These are phyloP conservation scores for Ganoderma lucidum DNA, from an alignment of 1,284 basidiomycete species.

Conservation along the genomic window DNA sequence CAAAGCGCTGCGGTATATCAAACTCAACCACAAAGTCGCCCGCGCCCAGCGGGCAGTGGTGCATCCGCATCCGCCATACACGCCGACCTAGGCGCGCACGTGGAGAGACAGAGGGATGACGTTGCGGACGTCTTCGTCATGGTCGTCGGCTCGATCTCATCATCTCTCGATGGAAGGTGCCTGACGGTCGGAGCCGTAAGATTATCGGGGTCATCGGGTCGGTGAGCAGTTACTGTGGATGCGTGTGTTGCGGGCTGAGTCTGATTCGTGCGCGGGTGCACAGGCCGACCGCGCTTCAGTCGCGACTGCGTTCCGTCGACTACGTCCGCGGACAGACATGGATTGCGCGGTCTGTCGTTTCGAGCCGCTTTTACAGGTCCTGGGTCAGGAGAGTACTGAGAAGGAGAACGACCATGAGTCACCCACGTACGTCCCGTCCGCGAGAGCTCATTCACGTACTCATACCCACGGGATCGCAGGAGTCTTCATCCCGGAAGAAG, in stretches of 20 bases:
- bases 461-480: neutral
- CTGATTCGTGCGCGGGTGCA: slow-evolving; percentile 49
- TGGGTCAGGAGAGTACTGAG: slow-evolving; percentile 43
- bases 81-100: too few species aligned
- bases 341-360: slow-evolving; percentile 59
- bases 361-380: slow-evolving; percentile 44
- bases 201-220: slow-evolving; percentile 70
- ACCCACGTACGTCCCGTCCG: too few species aligned
- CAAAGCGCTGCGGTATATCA: slow-evolving; percentile 59
- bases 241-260: too few species aligned
- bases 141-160: slow-evolving; percentile 53
- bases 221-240: slow-evolving; percentile 44
- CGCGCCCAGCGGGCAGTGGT: slow-evolving; percentile 55
- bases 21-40: slow-evolving; percentile 60
- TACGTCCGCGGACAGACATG: slow-evolving; percentile 70
- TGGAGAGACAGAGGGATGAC: slow-evolving; percentile 56
- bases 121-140: slow-evolving; percentile 60
- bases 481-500: slow-evolving; percentile 45
- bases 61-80: slow-evolving; percentile 48
- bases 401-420: slow-evolving; percentile 51
- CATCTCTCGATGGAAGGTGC: slow-evolving; percentile 66
- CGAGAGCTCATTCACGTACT: too few species aligned
- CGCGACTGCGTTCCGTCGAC: slow-evolving; percentile 55
- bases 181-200: slow-evolving; percentile 62
- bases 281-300: slow-evolving; percentile 68